These are phyloP conservation scores for Amyloporia xantha DNA, from an alignment of 768 basidiomycete species.

Conservation along the genomic window DNA sequence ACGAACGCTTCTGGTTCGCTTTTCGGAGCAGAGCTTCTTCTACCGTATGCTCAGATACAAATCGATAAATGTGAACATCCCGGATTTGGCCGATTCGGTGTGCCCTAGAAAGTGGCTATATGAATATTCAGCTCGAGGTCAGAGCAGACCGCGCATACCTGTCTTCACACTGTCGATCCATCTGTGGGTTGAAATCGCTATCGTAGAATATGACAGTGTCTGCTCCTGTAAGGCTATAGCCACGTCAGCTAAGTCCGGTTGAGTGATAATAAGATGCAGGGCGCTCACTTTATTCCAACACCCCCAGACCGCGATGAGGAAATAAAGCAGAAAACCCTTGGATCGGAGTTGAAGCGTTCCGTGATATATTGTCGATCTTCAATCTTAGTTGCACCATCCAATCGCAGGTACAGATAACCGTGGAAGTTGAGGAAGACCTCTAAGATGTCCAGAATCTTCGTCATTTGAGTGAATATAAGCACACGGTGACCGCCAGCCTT, in stretches of 20 bases:
- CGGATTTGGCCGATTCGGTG: slow-evolving; percentile 98
- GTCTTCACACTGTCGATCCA: slow-evolving; percentile 97
- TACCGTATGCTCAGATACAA: slow-evolving; percentile 84
- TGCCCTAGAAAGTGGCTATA: slow-evolving; percentile 42
- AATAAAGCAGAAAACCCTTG: slow-evolving; percentile 83
- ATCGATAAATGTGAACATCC: slow-evolving; percentile 94
- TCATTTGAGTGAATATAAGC: slow-evolving; percentile 98
- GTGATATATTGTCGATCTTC: slow-evolving; percentile 90
- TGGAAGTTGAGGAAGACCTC: slow-evolving; percentile 91
- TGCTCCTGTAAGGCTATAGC: slow-evolving; percentile 66
- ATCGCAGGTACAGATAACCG: slow-evolving; percentile 87
- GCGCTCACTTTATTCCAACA: slow-evolving; percentile 89
- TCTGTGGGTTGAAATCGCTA: slow-evolving; percentile 95
- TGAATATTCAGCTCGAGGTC: too few species aligned
- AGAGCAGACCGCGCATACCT: slow-evolving; percentile 43
- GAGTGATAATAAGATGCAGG: not conserved
- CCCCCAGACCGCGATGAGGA: slow-evolving; percentile 74
- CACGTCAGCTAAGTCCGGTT: slow-evolving; percentile 7
- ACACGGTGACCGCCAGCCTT: slow-evolving; percentile 86
- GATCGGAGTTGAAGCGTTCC: slow-evolving; percentile 79
- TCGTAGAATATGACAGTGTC: slow-evolving; percentile 98
- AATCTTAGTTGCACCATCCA: slow-evolving; percentile 93
- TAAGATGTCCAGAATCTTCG: slow-evolving; percentile 85
- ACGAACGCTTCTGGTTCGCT: slow-evolving; percentile 93
- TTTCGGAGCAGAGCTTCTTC: slow-evolving; percentile 96